Evolutionary conservation across 2,329 filamentous ascomycete species (phyloP).

Genomic region (Coniochaeta sp.): DNA sequence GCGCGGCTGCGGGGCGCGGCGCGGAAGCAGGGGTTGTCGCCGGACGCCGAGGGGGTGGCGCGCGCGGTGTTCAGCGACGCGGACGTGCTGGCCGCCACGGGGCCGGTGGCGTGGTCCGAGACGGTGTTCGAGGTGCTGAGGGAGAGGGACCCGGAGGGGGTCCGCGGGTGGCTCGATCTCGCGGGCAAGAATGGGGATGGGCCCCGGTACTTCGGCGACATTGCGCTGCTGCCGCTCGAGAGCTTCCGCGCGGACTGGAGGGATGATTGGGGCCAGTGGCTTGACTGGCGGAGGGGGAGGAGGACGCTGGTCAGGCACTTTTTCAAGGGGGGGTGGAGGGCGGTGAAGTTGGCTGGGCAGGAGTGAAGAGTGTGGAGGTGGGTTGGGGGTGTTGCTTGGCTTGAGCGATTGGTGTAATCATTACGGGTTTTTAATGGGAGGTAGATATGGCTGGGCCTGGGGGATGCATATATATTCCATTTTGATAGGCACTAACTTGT

Average conservation of each 20-base stretch:
- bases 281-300: neutral
- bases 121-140: conserved; percentile 4
- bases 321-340: neutral
- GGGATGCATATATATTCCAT: no score
- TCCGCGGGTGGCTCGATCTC: neutral
- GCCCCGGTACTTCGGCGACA: neutral
- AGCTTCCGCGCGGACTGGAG: conserved; percentile 3
- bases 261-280: conserved; percentile 1
- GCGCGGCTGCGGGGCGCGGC: conserved; percentile 1
- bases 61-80: neutral
- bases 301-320: conserved; percentile 3
- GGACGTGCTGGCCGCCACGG: conserved; percentile 7
- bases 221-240: conserved; percentile 1
- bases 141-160: neutral
- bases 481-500: no score
- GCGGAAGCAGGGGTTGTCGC: neutral
- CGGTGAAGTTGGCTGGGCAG: neutral
- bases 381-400: neutral
- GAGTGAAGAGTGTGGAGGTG: neutral
- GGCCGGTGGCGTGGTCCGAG: conserved; percentile 9
- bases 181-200: neutral
- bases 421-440: no score
- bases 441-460: no score
- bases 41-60: neutral
- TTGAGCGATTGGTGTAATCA: no score